phyloP scores from a whole-genome alignment of 2,329 filamentous ascomycete genomes.

The Diaporthe humulicola region DNA sequence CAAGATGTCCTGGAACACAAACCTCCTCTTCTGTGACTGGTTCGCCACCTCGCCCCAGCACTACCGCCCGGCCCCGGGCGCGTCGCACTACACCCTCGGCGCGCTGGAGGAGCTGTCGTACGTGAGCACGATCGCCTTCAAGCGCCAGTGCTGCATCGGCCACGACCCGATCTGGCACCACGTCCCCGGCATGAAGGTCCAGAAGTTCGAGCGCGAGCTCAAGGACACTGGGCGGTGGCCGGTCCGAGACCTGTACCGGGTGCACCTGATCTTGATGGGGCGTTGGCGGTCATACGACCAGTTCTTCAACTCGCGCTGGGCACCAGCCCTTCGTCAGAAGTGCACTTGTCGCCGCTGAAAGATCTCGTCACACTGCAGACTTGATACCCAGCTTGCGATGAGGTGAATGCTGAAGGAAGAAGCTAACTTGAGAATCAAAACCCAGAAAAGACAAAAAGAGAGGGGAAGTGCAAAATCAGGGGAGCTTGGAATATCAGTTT shows the following conservation, averaged over 20 bases:
- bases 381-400: background rate
- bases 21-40: background rate
- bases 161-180: background rate
- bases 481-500: background rate
- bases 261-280: background rate
- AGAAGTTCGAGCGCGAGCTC: background rate
- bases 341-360: background rate
- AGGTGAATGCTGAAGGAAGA: too few relatives aligned
- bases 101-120: background rate
- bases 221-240: background rate
- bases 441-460: background rate
- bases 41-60: background rate
- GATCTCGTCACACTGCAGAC: background rate
- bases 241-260: background rate
- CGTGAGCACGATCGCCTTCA: background rate
- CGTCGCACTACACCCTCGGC: background rate
- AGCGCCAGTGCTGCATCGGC: conserved; percentile 2
- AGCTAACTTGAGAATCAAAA: background rate
- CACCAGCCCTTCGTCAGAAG: background rate
- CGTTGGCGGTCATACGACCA: background rate
- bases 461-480: background rate
- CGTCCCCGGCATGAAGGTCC: background rate
- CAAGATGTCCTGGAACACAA: background rate
- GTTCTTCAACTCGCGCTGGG: background rate
- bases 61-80: too few relatives aligned